Base-by-base conservation (phyloP, 257 asterid species). In the Solanum sejunctum region DNA sequence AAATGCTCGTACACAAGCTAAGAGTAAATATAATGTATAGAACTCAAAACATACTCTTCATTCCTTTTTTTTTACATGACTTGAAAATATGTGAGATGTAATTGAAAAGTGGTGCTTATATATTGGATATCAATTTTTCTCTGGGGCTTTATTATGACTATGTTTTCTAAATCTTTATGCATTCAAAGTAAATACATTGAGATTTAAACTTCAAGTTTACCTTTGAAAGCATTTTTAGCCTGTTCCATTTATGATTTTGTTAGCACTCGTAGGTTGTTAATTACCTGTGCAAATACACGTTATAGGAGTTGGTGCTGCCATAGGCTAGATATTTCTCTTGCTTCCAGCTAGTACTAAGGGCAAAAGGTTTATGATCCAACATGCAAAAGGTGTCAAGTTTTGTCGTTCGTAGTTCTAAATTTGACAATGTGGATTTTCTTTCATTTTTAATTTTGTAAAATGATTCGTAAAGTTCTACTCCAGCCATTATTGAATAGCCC, bases 401-500 rank as follows among this genome's bases (percentile, higher is more conserved):
- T 51, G 63, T 77, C 12, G 47, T 9, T 81, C 39, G 58, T 83
- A 45, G 66, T 82, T 11, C 54, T 56, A 70, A 51, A 52, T 85
- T 81, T 84, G 36, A 70, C 41, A 28, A 49, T 49, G 8, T 54
- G 49, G 12, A 51, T 32, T n/a, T 41, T 69, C 39, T 71, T 41
- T 85, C 56, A 49, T 88, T 51, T 51, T 84, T 39, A 73, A 54
- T 85, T 67, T 77, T 56, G 83, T 85, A 47, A 36, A 36, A 84
- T 80, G 73, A 28, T 36, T 64, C 58, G 41, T 73, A 63, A 86
- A 64, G 23, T 78, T 87, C 88, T 90, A 69, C 91, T 87, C 83
- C 94, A 96, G 98, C 97, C 81, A 91, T 93, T 96, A 93, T 96
- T 87, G 95, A 94, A 87, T 98, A 93, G 84, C 99, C 99, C 43